Evolutionary conservation across 2,329 filamentous ascomycete genomes (phyloP).

Genomic region (Pyrenophora graminea): DNA sequence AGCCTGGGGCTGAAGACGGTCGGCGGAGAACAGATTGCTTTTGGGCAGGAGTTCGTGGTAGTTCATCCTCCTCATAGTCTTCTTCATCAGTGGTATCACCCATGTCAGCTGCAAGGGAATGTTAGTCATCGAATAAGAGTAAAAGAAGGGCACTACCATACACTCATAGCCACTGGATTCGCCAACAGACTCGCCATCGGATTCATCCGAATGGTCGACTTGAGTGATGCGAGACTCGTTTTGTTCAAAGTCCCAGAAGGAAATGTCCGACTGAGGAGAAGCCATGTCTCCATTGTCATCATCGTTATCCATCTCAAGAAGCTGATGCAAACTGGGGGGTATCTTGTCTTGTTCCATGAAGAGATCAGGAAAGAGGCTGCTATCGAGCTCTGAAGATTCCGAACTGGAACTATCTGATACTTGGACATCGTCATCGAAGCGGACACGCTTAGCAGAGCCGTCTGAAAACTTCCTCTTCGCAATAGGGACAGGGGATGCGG

Average conservation of each 20-base stretch:
- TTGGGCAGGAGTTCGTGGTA: constrained; percentile 51
- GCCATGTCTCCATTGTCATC: constrained; percentile 53
- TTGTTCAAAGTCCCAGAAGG: constrained; percentile 67
- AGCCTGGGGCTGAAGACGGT: constrained; percentile 52
- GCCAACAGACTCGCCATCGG: constrained; percentile 51
- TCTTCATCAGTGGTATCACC: constrained; percentile 62
- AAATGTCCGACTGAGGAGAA: constrained; percentile 48
- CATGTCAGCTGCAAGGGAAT: constrained; percentile 56
- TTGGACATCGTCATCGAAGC: constrained; percentile 69
- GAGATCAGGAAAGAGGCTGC: constrained; percentile 74
- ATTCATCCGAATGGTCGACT: constrained; percentile 35
- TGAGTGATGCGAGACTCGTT: constrained; percentile 49
- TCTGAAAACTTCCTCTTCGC: constrained; percentile 45
- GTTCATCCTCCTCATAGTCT: constrained; percentile 51
- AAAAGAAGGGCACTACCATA: constrained; percentile 48
- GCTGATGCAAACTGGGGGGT: constrained; percentile 71
- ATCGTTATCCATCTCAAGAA: constrained; percentile 65
- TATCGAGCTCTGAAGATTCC: constrained; percentile 59
- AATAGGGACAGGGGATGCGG: constrained; percentile 46
- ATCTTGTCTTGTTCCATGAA: constrained; percentile 76
- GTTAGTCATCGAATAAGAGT: constrained; percentile 51
- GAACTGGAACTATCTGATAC: constrained; percentile 62
- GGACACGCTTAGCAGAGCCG: constrained; percentile 65
- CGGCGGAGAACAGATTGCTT: constrained; percentile 54
- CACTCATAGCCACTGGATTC: constrained; percentile 62